Percentiles rank a stretch among this genome's conserved stretches.
phyloP scores from a whole-genome alignment of 352 stramenopile species.

The Vaucheria bursata region DNA sequence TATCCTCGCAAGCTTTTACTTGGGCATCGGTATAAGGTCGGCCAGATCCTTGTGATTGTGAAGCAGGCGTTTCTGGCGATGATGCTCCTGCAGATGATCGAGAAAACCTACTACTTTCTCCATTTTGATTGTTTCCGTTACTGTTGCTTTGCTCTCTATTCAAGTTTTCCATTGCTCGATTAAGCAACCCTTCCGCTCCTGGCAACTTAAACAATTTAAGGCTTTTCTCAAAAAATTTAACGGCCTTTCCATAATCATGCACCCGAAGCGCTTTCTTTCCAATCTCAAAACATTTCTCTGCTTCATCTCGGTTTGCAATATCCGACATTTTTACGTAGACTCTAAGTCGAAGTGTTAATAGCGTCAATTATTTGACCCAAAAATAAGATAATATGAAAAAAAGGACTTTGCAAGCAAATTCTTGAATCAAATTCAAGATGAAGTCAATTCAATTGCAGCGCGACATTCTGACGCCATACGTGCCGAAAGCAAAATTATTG shows the following conservation, averaged over 20 bases:
- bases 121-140: conserved; percentile 55
- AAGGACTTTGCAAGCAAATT: too few species aligned
- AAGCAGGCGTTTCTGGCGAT: neutral
- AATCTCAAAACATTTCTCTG: conserved; percentile 78
- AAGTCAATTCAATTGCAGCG: too few species aligned
- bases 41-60: neutral
- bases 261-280: conserved; percentile 70
- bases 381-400: too few species aligned
- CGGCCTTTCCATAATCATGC: conserved; percentile 70
- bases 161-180: conserved; percentile 57
- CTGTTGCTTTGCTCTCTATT: conserved; percentile 58
- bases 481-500: too few species aligned
- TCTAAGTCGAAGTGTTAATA: too few species aligned
- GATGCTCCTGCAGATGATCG: neutral
- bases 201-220: conserved; percentile 72
- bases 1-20: neutral
- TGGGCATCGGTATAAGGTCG: neutral
- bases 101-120: neutral
- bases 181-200: conserved; percentile 51
- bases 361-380: too few species aligned
- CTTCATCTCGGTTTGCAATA: conserved; percentile 68
- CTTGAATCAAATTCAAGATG: too few species aligned
- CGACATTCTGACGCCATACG: too few species aligned
- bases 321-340: too few species aligned
- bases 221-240: conserved; percentile 83